Evolutionary conservation across 164 flowering plant species (phyloP), one percentile per base, ranked within the genome.

Genomic region (Santalum album): DNA sequence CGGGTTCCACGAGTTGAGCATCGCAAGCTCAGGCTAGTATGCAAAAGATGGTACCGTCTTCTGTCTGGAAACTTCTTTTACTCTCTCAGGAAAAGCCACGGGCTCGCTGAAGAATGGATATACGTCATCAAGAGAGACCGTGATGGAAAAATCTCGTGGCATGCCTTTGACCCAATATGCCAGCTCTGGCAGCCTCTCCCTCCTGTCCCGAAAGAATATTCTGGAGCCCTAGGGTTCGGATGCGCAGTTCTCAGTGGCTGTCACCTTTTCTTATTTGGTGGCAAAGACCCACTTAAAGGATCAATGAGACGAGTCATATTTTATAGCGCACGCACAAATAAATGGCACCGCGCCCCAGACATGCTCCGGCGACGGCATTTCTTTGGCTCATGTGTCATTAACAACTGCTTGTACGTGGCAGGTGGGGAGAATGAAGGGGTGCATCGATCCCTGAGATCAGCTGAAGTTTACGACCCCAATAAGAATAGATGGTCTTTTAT

Each of bases 331-430:
- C 63, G 96, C 49, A 88, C 90, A 24, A 88, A 85, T 52, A 85
- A 78, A 59, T 88, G 96, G 96, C 94, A 80, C 64, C 87, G 94
- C n/a, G 96, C 90, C 12, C 96, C 94, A 2, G 96, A 81, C 61
- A 83, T 88, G 96, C 78, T 81, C 19, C 79, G 88, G 10, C 58
- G 92, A 32, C 65, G 90, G 22, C 84, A 81, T 67, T 81, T 83
- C 60, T 85, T 80, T 57, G 90, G 92, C 15, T 77, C 90, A 1
- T 83, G 96, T 65, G 90, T 88, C 43, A 88, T 88, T 50, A 86
- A 88, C 74, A 88, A 88, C 56, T 80, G 94, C 64, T 68, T 88
- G 63, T 87, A 81, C 62, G 92, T 87, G 23, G 92, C 96, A 10
- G 96, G 96, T 21, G 96, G 96, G 16, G 90, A 87, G 62, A 79